Base-by-base conservation (phyloP, 1,284 basidiomycete species). In the Leccinum fallax region DNA sequence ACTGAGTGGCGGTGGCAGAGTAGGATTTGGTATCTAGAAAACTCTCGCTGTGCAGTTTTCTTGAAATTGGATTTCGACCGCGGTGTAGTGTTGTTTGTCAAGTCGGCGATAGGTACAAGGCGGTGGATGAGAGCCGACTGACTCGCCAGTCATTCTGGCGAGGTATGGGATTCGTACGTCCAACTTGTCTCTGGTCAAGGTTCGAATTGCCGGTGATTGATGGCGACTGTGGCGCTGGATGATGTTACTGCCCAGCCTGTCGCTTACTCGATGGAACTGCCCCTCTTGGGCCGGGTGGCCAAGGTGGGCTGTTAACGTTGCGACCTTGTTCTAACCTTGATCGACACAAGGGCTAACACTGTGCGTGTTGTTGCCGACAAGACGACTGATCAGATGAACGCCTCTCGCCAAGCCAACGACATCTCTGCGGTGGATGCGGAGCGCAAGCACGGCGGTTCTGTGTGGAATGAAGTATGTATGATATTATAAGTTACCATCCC, bases 251-350 rank as follows among this genome's bases (percentile, higher is more conserved):
- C 71, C 32, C 71, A 72, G 73, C 73, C 67, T 62, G 62, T 48
- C 49, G 24, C 62, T 64, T 62, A 46, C 57, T 55, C 48, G 9
- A 24, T 10, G 59, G 52, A 73, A 48, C 70, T 13, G 71, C 74
- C 71, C 64, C 40, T 43, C 16, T 38, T 40, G 36, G 36, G 15
- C 11, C 24, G 6, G 53, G 55, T 60, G 61, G 64, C 65, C 46
- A 55, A 15, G 34, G 46, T 46, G 6, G 71, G 73, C 73, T 75
- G 70, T 74, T 70, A 57, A 36, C 66, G 24, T 68, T 71, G 54
- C 73, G 55, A 76, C 71, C 70, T 75, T 71, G 73, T 75, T 62
- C 61, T 46, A 59, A 53, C 60, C 48, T 46, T 52, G 62, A 34
- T n/a, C n/a, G 19, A 52, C 53, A n/a, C 46, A 55, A 52, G 53